phyloP scores from a whole-genome alignment of 2,329 filamentous ascomycete genomes.

The Phialophora verrucosa region DNA sequence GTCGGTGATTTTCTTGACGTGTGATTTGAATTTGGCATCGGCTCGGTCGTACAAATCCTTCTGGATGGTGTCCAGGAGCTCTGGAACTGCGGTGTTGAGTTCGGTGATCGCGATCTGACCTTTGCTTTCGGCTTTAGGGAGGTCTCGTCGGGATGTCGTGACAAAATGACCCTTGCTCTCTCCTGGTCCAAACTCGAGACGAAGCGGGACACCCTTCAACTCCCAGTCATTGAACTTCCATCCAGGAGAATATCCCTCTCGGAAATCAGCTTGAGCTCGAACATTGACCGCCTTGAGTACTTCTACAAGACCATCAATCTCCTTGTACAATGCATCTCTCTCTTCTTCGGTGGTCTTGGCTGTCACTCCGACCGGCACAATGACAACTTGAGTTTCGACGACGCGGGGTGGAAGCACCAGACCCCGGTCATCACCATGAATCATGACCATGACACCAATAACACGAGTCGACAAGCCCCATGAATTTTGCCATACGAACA shows the following conservation, averaged over 20 bases:
- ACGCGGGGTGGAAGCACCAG: slow-evolving; percentile 91
- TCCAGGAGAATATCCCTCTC: slow-evolving; percentile 88
- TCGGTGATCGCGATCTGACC: slow-evolving; percentile 78
- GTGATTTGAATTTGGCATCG: slow-evolving; percentile 75
- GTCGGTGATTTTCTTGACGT: slow-evolving; percentile 79
- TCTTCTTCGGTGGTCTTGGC: slow-evolving; percentile 85
- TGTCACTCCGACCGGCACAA: slow-evolving; percentile 91
- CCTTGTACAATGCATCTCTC: slow-evolving; percentile 73
- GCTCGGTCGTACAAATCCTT: slow-evolving; percentile 79
- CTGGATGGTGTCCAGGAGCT: slow-evolving; percentile 88
- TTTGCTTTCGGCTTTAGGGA: slow-evolving; percentile 58
- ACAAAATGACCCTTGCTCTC: slow-evolving; percentile 86
- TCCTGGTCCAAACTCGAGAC: slow-evolving; percentile 94
- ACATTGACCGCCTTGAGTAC: slow-evolving; percentile 75
- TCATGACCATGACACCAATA: slow-evolving; percentile 99
- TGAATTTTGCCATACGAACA: slow-evolving; percentile 97
- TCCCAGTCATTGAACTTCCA: slow-evolving; percentile 99
- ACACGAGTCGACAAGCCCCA: slow-evolving; percentile 98
- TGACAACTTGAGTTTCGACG: slow-evolving; percentile 80
- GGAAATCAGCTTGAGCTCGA: slow-evolving; percentile 78
- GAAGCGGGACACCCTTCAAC: slow-evolving; percentile 89
- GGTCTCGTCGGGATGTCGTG: slow-evolving; percentile 85
- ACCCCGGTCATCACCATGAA: slow-evolving; percentile 94
- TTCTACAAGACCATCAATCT: slow-evolving; percentile 72
- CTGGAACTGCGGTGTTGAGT: slow-evolving; percentile 73